Base-by-base conservation (phyloP, 73 alveolate genomes). In the Tetrahymena elliotti region DNA sequence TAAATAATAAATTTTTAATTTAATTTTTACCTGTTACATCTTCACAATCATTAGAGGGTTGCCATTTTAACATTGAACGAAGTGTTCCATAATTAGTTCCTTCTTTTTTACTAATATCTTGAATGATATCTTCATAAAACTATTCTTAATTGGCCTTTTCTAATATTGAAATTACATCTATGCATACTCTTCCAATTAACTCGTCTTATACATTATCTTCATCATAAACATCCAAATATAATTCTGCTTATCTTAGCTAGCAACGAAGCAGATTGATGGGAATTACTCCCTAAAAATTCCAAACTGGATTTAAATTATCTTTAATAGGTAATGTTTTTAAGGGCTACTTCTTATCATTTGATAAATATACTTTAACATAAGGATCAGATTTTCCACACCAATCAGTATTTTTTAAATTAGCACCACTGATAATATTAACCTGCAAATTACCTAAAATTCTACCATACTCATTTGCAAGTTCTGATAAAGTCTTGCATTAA, bases 141-240 rank as follows among this genome's bases (percentile, higher is more conserved):
- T 68, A 39, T 18, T 68, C 82, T 52, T 92, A 93, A 15, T 93
- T 93, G 35, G 96, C 84, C 40, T 93, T 93, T 22, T 93, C 96
- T 18, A 93, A 36, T 1, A 93, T 93, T 35, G 84, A 92, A 82
- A 93, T 93, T 18, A 93, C 41, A 82, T 93, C 96, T 0, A 93
- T 82, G 54, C 88, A 54, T 16, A 83, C 92, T 82, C 82, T 68
- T 10, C 96, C 96, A 15, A 93, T 27, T 18, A 93, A 93, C 20
- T 93, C 96, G 22, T 68, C 88, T 36, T 53, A 36, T n/a, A 93
- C 31, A 11, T 93, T 93, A 93, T 93, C 96, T 68, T 93, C 96
- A 68, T 93, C 96, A 35, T 93, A 53, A 4, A 93, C 94, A 35
- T 68, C 93, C 12, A 93, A 52, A 53, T 93, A 39, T 20, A 93